These are phyloP conservation scores for Nicotiana attenuata DNA, from an alignment of 257 asterid genomes.

Conservation along the genomic window DNA sequence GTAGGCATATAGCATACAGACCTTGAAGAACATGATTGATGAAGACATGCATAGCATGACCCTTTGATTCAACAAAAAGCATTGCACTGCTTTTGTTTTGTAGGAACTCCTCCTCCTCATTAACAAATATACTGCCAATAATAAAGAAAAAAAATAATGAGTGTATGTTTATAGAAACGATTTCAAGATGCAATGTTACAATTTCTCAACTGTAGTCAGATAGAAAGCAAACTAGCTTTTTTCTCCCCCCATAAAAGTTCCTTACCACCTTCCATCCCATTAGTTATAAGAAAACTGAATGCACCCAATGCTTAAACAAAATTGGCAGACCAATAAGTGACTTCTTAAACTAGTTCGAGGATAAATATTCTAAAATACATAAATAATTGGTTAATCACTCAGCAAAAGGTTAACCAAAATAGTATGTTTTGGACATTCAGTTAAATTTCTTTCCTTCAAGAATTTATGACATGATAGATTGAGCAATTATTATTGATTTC, in stretches of 20 bases:
- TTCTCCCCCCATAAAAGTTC: neutral
- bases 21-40: slow-evolving; percentile 84
- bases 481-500: neutral
- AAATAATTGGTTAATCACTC: neutral
- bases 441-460: no score
- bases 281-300: neutral
- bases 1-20: slow-evolving; percentile 12
- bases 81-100: slow-evolving; percentile 48
- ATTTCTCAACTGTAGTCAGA: neutral
- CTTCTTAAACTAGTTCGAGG: neutral
- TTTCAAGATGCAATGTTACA: neutral
- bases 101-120: slow-evolving; percentile 35
- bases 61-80: slow-evolving; percentile 76
- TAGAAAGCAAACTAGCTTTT: neutral
- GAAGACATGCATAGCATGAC: slow-evolving; percentile 83
- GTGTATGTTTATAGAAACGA: neutral
- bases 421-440: neutral
- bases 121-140: slow-evolving; percentile 49
- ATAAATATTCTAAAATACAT: neutral
- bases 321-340: neutral
- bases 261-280: neutral
- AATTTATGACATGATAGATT: neutral
- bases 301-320: neutral
- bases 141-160: slow-evolving; percentile 19
- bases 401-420: neutral